Conservation (phyloP, 768 basidiomycete species). For the Phanerochaete carnosa region DNA sequence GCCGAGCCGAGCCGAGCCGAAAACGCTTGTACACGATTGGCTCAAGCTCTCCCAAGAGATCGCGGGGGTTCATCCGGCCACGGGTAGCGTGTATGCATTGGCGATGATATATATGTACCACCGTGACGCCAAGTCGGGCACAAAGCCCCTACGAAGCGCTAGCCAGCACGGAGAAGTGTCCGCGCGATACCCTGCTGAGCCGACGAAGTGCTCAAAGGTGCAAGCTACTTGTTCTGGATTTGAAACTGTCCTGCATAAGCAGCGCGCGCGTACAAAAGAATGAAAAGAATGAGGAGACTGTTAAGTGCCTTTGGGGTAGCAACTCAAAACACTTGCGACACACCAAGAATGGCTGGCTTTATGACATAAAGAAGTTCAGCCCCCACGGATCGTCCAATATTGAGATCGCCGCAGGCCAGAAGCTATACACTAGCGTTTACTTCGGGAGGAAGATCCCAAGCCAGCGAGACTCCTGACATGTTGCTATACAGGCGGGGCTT, state of each 20-base stretch:
- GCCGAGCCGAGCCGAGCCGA: neutral
- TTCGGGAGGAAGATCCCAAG: conserved; percentile 45
- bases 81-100: conserved; percentile 44
- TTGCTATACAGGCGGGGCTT: conserved; percentile 61
- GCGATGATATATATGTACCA: too few species aligned
- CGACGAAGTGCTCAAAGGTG: neutral
- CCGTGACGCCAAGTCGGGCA: too few species aligned
- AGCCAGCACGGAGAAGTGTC: neutral
- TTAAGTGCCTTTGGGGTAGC: too few species aligned
- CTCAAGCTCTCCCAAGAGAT: neutral
- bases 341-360: conserved; percentile 47
- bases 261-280: conserved; percentile 41
- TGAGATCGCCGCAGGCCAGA: conserved; percentile 54
- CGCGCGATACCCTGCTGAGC: neutral
- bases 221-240: too few species aligned
- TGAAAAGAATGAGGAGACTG: too few species aligned
- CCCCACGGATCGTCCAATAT: conserved; percentile 31
- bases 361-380: conserved; percentile 46
- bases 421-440: conserved; percentile 45
- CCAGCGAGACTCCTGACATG: conserved; percentile 49
- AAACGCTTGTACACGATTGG: neutral
- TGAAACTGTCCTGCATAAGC: too few species aligned
- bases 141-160: too few species aligned
- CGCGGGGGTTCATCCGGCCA: conserved; percentile 3
- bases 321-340: neutral